Percentiles rank a stretch among this genome's conserved stretches.
phyloP scores from a whole-genome alignment of 192 early-diverging fungal species.

The Phlyctochytrium planicorne region DNA sequence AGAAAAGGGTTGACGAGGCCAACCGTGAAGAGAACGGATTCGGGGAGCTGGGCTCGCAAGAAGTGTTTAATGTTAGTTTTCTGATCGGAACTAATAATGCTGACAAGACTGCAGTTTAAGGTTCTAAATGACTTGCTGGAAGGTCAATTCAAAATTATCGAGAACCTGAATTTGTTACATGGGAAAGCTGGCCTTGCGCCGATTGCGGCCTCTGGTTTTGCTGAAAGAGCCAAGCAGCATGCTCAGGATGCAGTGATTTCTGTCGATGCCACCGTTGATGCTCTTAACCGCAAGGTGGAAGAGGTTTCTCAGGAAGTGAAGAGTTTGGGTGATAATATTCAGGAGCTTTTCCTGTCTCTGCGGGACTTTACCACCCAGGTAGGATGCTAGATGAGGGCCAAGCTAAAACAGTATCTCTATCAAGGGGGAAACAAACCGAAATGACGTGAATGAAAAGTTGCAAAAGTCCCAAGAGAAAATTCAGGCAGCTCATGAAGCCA shows the following conservation, averaged over 20 bases:
- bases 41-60: slow-evolving; percentile 11
- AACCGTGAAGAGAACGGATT: slow-evolving; percentile 6
- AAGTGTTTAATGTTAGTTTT: slow-evolving; percentile 31
- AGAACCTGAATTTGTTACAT: slow-evolving; percentile 43
- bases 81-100: background rate
- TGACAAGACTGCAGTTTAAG: slow-evolving; percentile 23
- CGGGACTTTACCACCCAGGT: background rate
- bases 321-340: background rate
- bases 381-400: background rate
- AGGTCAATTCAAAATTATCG: slow-evolving; percentile 56
- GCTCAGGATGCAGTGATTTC: slow-evolving; percentile 14
- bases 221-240: background rate
- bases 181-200: slow-evolving; percentile 27
- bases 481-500: slow-evolving; percentile 17
- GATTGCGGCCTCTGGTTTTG: slow-evolving; percentile 6
- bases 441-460: background rate
- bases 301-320: slow-evolving; percentile 1
- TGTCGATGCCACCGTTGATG: slow-evolving; percentile 21
- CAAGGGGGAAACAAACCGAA: background rate
- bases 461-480: slow-evolving; percentile 14
- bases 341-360: background rate
- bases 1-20: slow-evolving; percentile 32
- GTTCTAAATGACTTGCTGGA: slow-evolving; percentile 41
- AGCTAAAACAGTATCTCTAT: background rate
- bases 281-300: slow-evolving; percentile 19